Evolutionary conservation across 306 rosid genomes (phyloP), one percentile per base, ranked within the genome.

Genomic region (Alnus glutinosa): DNA sequence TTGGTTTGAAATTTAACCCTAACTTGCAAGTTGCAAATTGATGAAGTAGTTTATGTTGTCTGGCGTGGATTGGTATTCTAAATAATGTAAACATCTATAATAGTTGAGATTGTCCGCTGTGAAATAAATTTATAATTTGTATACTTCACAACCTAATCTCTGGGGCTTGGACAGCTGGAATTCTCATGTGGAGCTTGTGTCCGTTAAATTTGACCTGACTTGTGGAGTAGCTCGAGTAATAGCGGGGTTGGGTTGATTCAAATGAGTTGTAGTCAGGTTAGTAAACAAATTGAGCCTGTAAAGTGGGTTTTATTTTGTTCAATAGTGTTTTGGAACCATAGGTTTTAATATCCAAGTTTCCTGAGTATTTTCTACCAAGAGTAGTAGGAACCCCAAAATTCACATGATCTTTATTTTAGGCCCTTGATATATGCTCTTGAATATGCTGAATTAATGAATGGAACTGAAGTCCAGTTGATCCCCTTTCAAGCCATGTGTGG

Each of bases 201-300:
- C 64, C 70, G 14, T 80, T 75, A 73, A 47, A 67, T 50, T 76
- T 80, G 55, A 74, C 71, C 46, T 39, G 74, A 78, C 34, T 46
- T 76, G 28, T 16, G 72, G 69, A 55, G 63, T 49, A 49, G 64
- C 62, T 71, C 70, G 76, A 79, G 76, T 78, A 69, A 34, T 77
- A 77, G 73, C 66, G 19, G 61, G 80, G 83, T 78, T 80, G 82
- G 82, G 66, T 75, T 15, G 37, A 58, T 85, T 78, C 81, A 80
- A 82, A 46, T 55, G 62, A 75, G 74, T 82, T 72, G 71, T 63
- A 46, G 49, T 71, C 63, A 70, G 84, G 81, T 84, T 64, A 55
- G 84, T 71, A 32, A 77, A 42, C 82, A 44, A 55, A 32, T 70
- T 69, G 57, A 64, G 75, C 74, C 55, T 39, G 69, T 69, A 71